Conservation (phyloP, 2,329 filamentous ascomycete species). For the Lachnum nothofagi region DNA sequence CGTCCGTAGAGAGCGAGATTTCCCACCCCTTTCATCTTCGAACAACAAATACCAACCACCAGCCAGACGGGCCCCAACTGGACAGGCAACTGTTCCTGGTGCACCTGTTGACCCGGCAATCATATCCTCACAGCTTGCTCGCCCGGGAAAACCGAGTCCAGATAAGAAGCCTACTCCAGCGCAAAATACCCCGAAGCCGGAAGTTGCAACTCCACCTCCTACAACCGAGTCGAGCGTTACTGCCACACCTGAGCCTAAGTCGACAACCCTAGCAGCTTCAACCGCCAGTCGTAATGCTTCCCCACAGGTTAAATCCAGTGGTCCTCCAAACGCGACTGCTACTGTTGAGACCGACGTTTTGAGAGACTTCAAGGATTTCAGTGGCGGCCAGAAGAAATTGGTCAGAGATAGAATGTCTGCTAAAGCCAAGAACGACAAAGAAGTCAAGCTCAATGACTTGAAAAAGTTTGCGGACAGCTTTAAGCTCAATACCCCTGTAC, state of each 20-base stretch:
- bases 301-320: conserved; percentile 30
- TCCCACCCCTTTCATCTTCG: conserved; percentile 54
- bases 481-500: conserved; percentile 89
- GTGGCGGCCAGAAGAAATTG: conserved; percentile 49
- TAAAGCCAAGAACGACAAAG: conserved; percentile 71
- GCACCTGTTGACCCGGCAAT: conserved; percentile 83
- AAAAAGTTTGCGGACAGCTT: conserved; percentile 94
- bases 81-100: conserved; percentile 66
- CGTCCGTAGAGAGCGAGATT: conserved; percentile 70
- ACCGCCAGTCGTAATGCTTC: conserved; percentile 33
- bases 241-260: conserved; percentile 26
- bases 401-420: conserved; percentile 52
- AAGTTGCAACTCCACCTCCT: conserved; percentile 28
- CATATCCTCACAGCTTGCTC: conserved; percentile 74
- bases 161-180: conserved; percentile 28
- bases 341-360: conserved; percentile 60
- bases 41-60: conserved; percentile 82
- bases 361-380: conserved; percentile 60
- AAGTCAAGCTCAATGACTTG: conserved; percentile 85
- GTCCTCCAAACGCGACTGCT: conserved; percentile 49
- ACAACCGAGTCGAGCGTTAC: conserved; percentile 26
- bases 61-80: conserved; percentile 73
- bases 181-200: conserved; percentile 22
- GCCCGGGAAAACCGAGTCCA: conserved; percentile 36
- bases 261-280: conserved; percentile 23